Evolutionary conservation across 352 stramenopile species (phyloP).

Genomic region (Pythium grandisporangium): DNA sequence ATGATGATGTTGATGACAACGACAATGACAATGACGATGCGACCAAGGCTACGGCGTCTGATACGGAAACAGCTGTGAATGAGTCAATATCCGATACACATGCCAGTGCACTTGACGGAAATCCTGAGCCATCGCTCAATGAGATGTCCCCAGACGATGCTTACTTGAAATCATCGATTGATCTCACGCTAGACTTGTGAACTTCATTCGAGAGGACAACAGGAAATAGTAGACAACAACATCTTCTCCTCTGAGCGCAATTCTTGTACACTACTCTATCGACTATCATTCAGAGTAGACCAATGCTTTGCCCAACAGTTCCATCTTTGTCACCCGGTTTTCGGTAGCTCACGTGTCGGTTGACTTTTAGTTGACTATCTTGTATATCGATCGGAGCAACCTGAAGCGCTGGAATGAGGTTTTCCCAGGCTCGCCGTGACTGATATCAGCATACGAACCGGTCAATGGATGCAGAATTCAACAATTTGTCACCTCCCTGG

Average conservation of each 20-base stretch:
- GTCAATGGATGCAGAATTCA: neutral
- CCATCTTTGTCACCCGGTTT: slow-evolving; percentile 62
- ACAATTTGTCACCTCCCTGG: too few species aligned
- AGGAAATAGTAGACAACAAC: too few species aligned
- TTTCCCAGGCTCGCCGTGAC: slow-evolving; percentile 67
- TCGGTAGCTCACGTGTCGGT: slow-evolving; percentile 41
- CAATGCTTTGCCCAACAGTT: slow-evolving; percentile 46
- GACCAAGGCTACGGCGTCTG: too few species aligned
- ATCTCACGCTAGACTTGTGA: slow-evolving; percentile 15
- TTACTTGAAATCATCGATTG: slow-evolving; percentile 8
- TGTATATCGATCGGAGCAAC: slow-evolving; percentile 45
- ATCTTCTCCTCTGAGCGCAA: too few species aligned
- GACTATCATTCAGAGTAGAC: slow-evolving; percentile 62
- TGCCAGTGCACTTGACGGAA: too few species aligned
- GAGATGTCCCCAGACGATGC: slow-evolving; percentile 8
- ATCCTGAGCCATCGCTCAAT: too few species aligned
- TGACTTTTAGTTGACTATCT: slow-evolving; percentile 41
- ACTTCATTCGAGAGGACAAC: too few species aligned
- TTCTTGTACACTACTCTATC: too few species aligned
- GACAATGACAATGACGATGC: slow-evolving; percentile 6
- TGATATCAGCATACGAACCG: slow-evolving; percentile 9
- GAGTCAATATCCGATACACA: too few species aligned
- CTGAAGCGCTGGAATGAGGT: slow-evolving; percentile 49
- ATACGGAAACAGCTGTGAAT: too few species aligned
- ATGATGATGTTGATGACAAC: slow-evolving; percentile 11